phyloP scores from a whole-genome alignment of 2,329 filamentous ascomycete genomes.

The Ophiostoma sp. region DNA sequence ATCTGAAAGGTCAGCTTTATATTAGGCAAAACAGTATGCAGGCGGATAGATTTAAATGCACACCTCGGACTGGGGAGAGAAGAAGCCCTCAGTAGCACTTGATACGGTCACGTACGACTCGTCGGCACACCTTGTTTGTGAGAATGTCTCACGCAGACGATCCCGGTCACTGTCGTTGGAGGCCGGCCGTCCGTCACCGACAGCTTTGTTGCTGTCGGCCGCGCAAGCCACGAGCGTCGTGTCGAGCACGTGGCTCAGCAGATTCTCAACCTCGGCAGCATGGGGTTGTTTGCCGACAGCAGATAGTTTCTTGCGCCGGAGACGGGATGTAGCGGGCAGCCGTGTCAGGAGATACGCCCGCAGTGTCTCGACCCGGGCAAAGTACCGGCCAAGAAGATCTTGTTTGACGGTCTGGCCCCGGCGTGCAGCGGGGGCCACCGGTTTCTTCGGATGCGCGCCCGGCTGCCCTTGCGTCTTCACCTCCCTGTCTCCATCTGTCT shows the following conservation, averaged over 20 bases:
- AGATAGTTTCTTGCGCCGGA: conserved; percentile 59
- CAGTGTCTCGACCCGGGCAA: conserved; percentile 64
- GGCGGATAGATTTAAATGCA: conserved; percentile 48
- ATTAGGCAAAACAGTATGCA: not conserved
- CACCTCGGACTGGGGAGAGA: conserved; percentile 60
- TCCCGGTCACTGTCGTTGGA: conserved; percentile 43
- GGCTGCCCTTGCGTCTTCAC: not conserved
- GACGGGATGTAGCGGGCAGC: conserved; percentile 66
- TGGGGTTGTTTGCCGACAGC: conserved; percentile 4
- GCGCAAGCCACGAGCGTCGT: conserved; percentile 63
- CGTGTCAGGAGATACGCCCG: conserved; percentile 68
- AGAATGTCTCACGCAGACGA: conserved; percentile 61
- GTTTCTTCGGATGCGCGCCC: not conserved
- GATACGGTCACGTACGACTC: conserved; percentile 58
- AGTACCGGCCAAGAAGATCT: conserved; percentile 68
- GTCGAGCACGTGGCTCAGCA: conserved; percentile 64
- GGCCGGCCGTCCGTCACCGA: conserved; percentile 11
- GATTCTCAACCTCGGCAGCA: conserved; percentile 38
- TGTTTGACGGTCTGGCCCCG: conserved; percentile 43
- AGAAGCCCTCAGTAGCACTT: conserved; percentile 44
- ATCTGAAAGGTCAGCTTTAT: conserved; percentile 52
- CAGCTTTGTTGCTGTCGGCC: conserved; percentile 28
- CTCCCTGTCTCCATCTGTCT: not conserved
- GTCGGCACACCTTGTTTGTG: conserved; percentile 54
- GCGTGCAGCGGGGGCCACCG: not conserved